Conservation (phyloP, 495 filamentous ascomycete genomes). For the Aspergillus homomorphus region DNA sequence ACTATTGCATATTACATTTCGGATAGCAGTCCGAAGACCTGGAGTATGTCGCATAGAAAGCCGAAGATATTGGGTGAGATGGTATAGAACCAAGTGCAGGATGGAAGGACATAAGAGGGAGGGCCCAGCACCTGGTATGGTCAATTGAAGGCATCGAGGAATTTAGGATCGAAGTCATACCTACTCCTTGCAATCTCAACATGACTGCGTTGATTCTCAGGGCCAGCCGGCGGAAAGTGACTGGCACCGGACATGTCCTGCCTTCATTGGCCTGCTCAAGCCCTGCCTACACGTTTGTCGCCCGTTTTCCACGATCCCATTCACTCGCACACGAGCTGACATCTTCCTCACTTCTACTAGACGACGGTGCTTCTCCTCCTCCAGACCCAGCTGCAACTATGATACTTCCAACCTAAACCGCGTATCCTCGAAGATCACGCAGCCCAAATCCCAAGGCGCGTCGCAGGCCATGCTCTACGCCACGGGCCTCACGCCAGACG, state of each 20-base stretch:
- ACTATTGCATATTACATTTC: neutral
- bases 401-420: constrained; percentile 61
- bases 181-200: neutral
- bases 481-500: constrained; percentile 75
- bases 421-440: constrained; percentile 78
- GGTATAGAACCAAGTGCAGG: neutral
- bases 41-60: neutral
- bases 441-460: constrained; percentile 95
- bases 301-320: neutral
- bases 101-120: neutral
- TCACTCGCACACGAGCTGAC: neutral
- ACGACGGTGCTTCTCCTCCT: neutral
- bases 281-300: too few species aligned
- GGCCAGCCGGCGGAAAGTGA: neutral
- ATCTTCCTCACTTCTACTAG: neutral
- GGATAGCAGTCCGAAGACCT: neutral
- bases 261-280: neutral
- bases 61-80: neutral
- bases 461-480: constrained; percentile 99
- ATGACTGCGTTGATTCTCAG: neutral
- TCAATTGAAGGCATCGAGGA: neutral
- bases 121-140: neutral
- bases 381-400: neutral
- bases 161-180: neutral
- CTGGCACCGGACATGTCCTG: neutral